Percentiles rank a stretch among this genome's conserved stretches.
Conservation (phyloP, 805 yeast species). For the Hanseniaspora valbyensis region DNA sequence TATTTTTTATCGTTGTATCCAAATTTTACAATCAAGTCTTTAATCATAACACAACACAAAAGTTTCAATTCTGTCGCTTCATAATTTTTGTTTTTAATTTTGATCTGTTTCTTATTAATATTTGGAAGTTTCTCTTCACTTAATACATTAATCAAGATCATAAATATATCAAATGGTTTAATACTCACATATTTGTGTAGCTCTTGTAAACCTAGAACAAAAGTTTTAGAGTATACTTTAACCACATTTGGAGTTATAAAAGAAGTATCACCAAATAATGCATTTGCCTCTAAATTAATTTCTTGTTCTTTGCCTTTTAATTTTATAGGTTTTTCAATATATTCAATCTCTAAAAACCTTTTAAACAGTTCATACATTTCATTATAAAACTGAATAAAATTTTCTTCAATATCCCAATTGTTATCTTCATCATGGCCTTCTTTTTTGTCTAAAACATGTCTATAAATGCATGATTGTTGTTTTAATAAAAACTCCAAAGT, state of each 20-base stretch:
- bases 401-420: conserved; percentile 14
- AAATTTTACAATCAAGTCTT: conserved; percentile 28
- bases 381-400: conserved; percentile 11
- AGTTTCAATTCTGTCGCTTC: conserved; percentile 25
- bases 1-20: conserved; percentile 29
- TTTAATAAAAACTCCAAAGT: background rate
- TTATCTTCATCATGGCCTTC: conserved; percentile 7
- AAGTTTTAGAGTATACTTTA: conserved; percentile 10
- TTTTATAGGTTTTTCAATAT: background rate
- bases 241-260: background rate
- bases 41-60: conserved; percentile 25
- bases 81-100: conserved; percentile 22
- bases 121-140: conserved; percentile 24
- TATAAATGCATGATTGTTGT: background rate
- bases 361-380: conserved; percentile 15
- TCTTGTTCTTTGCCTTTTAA: background rate
- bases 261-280: background rate
- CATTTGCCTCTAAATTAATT: background rate
- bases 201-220: conserved; percentile 5
- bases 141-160: conserved; percentile 23
- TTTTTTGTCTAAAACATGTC: background rate
- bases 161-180: conserved; percentile 25
- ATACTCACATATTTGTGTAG: conserved; percentile 18
- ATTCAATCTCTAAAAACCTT: conserved; percentile 11
- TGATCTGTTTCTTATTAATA: conserved; percentile 21